These are phyloP conservation scores for Isoetes taiwanensis DNA, from an alignment of 75 land plant species.

Conservation along the genomic window DNA sequence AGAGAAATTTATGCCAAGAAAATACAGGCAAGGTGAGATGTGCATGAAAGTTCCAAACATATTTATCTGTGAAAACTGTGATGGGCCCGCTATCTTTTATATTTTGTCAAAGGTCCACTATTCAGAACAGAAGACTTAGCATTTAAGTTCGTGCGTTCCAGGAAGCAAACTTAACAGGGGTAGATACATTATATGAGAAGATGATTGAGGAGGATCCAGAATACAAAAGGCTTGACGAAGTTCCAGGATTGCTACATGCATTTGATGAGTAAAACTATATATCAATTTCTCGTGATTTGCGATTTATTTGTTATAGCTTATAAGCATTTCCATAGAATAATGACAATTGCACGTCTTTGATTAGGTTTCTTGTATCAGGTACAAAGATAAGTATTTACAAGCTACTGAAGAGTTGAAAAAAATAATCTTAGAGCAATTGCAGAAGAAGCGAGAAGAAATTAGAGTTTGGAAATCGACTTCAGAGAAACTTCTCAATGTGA, in stretches of 20 bases:
- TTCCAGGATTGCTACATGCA: not conserved
- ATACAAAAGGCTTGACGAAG: not conserved
- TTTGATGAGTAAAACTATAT: not conserved
- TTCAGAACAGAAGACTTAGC: not conserved
- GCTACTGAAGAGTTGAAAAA: not conserved
- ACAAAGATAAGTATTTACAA: not conserved
- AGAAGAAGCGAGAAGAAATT: slow-evolving; percentile 1
- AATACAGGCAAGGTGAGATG: no score
- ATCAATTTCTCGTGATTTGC: not conserved
- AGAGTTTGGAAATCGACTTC: not conserved
- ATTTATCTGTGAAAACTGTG: no score
- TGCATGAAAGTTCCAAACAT: no score
- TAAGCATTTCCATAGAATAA: no score
- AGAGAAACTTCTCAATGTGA: not conserved
- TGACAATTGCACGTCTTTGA: no score
- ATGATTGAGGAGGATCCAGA: not conserved
- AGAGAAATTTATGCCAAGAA: no score
- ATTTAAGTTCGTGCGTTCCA: not conserved
- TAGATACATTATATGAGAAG: not conserved
- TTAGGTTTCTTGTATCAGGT: not conserved
- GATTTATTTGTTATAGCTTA: not conserved
- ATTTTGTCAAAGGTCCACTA: no score
- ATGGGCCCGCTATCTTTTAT: no score
- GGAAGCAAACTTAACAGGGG: not conserved
- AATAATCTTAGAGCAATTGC: not conserved